Evolutionary conservation across 2,329 filamentous ascomycete genomes (phyloP).

Genomic region (Leptographium wingfieldii): DNA sequence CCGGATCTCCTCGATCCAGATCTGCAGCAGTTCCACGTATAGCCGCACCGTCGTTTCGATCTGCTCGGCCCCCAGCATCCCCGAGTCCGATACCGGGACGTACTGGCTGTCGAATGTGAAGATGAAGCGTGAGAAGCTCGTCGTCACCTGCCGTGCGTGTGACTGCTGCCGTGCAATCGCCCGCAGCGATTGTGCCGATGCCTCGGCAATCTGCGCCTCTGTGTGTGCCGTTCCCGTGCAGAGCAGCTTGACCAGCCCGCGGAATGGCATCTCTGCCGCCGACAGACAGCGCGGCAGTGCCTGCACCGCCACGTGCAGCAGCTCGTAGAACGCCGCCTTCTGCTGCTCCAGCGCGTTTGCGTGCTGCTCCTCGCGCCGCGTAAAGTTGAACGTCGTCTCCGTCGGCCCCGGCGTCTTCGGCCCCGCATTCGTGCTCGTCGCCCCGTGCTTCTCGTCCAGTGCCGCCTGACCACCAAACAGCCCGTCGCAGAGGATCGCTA

Average conservation of each 20-base stretch:
- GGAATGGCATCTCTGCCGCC: conserved; percentile 78
- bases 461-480: conserved; percentile 94
- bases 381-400: conserved; percentile 87
- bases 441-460: conserved; percentile 80
- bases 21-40: conserved; percentile 85
- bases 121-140: conserved; percentile 92
- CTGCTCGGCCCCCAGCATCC: conserved; percentile 85
- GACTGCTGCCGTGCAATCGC: conserved; percentile 91
- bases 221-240: conserved; percentile 96
- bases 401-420: conserved; percentile 82
- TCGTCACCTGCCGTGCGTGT: conserved; percentile 89
- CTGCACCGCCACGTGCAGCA: conserved; percentile 90
- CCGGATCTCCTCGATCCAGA: conserved; percentile 96
- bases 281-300: conserved; percentile 90
- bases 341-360: conserved; percentile 64
- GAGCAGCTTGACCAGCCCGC: conserved; percentile 82
- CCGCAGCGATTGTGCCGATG: conserved; percentile 85
- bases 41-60: conserved; percentile 88
- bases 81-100: conserved; percentile 94
- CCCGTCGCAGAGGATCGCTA: conserved; percentile 92
- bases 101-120: conserved; percentile 98
- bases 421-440: conserved; percentile 47
- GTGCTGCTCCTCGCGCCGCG: conserved; percentile 66
- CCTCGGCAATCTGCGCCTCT: conserved; percentile 79
- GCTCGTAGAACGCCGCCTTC: conserved; percentile 88